Evolutionary conservation across 208 protist species (phyloP).

Genomic region (Crithidia fasciculata): DNA sequence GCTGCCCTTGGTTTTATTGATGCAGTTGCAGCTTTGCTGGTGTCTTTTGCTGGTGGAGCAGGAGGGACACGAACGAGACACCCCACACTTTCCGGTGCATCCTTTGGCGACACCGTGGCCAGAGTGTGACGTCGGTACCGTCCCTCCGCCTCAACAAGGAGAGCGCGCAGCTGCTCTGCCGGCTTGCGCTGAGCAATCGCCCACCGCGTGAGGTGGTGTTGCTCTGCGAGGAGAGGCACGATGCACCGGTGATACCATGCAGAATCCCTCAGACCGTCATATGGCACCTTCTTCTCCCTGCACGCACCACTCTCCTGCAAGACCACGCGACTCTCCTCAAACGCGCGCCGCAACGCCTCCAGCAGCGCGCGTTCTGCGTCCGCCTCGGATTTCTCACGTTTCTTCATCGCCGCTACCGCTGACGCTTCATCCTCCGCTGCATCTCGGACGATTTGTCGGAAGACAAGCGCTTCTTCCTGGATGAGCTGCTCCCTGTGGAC

Average conservation of each 20-base stretch:
- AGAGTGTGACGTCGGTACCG: constrained; percentile 13
- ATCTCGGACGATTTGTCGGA: constrained; percentile 7
- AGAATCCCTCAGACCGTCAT: too few species aligned
- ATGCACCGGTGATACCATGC: neutral
- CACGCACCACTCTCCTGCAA: neutral
- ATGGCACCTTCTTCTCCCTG: too few species aligned
- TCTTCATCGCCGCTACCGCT: neutral
- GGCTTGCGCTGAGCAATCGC: neutral
- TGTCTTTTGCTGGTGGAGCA: neutral
- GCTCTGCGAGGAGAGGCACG: neutral
- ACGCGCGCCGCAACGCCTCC: neutral
- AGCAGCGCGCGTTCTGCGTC: neutral
- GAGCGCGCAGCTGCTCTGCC: constrained; percentile 3
- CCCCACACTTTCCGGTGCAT: neutral
- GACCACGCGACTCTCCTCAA: constrained; percentile 4
- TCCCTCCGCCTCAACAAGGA: constrained; percentile 11
- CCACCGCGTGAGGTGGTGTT: constrained; percentile 1
- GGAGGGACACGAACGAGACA: neutral
- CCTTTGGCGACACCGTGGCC: neutral
- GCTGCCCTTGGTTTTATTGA: too few species aligned
- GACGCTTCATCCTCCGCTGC: constrained; percentile 9
- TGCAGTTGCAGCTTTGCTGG: neutral
- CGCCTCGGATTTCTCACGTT: constrained; percentile 2
- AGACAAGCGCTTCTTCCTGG: constrained; percentile 21
- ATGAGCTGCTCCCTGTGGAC: constrained; percentile 31